These are phyloP conservation scores for Teratosphaeria zuluensis DNA, from an alignment of 2,329 filamentous ascomycete genomes.

Conservation along the genomic window DNA sequence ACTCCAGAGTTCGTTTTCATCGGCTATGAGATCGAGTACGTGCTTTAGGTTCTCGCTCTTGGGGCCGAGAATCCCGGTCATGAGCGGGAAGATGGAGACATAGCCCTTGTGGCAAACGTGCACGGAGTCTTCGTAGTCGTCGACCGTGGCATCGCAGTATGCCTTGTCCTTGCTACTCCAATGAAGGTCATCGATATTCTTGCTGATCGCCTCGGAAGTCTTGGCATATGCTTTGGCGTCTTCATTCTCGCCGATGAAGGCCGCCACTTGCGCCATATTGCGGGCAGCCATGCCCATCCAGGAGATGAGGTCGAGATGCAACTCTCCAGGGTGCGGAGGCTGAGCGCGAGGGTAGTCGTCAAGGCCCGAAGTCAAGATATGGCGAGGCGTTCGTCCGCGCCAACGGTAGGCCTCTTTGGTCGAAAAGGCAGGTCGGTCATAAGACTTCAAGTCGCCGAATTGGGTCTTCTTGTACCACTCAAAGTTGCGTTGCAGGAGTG, in stretches of 20 bases:
- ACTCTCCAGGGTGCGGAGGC: constrained; percentile 87
- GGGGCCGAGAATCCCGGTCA: constrained; percentile 67
- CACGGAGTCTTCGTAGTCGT: constrained; percentile 82
- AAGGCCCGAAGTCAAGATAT: constrained; percentile 85
- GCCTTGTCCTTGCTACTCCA: constrained; percentile 74
- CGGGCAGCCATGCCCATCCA: constrained; percentile 97
- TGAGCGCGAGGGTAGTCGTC: constrained; percentile 94
- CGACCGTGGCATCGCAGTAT: constrained; percentile 91
- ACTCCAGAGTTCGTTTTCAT: constrained; percentile 84
- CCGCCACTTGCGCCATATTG: constrained; percentile 71
- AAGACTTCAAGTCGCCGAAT: constrained; percentile 77
- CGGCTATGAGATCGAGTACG: constrained; percentile 65
- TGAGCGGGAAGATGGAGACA: constrained; percentile 83
- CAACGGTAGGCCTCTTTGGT: constrained; percentile 90
- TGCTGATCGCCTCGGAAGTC: constrained; percentile 65
- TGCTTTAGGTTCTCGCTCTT: constrained; percentile 66
- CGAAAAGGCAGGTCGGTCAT: constrained; percentile 81
- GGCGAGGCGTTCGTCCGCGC: constrained; percentile 77
- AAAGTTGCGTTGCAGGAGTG: constrained; percentile 78
- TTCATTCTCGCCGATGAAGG: constrained; percentile 63
- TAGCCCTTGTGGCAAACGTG: constrained; percentile 97
- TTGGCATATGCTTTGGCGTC: constrained; percentile 64
- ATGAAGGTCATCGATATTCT: constrained; percentile 86
- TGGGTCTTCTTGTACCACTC: constrained; percentile 94
- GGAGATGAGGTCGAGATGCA: constrained; percentile 87